phyloP scores from a whole-genome alignment of 345 rosid species.

The Cochlearia excelsa region DNA sequence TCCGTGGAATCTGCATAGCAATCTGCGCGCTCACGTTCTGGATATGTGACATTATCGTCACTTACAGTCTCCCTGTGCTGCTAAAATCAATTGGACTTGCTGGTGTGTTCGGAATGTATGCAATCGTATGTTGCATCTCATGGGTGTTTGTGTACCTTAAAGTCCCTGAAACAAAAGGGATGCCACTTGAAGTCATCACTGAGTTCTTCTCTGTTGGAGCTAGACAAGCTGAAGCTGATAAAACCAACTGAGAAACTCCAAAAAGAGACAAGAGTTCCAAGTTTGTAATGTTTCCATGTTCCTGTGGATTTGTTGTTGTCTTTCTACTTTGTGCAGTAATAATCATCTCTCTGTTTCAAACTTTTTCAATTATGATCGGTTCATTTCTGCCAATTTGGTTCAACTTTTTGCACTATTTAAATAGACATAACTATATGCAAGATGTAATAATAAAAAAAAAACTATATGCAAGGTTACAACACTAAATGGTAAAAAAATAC shows the following conservation, averaged over 20 bases:
- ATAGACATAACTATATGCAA: no score
- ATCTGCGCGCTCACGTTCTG: constrained; percentile 83
- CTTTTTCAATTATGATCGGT: constrained; percentile 12
- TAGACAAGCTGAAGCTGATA: constrained; percentile 56
- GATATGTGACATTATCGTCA: constrained; percentile 75
- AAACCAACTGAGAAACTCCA: constrained; percentile 40
- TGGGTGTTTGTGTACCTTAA: constrained; percentile 69
- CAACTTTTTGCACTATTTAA: no score
- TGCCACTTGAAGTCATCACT: constrained; percentile 94
- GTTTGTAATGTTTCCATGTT: constrained; percentile 27
- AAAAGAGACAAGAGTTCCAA: constrained; percentile 1
- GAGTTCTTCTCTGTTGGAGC: constrained; percentile 91
- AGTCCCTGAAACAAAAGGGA: constrained; percentile 95
- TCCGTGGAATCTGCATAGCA: constrained; percentile 90
- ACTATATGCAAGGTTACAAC: no score
- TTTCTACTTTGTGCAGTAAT: constrained; percentile 36
- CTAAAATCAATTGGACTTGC: constrained; percentile 77
- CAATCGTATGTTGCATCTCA: constrained; percentile 62
- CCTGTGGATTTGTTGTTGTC: constrained; percentile 34
- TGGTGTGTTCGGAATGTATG: constrained; percentile 80
- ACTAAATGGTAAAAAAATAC: no score
- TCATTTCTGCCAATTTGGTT: no score
- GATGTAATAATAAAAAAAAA: no score
- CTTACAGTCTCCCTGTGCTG: constrained; percentile 76
- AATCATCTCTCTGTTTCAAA: constrained; percentile 26